These are phyloP conservation scores for Solanum chacoense DNA, from an alignment of 305 asterid species.

Conservation along the genomic window DNA sequence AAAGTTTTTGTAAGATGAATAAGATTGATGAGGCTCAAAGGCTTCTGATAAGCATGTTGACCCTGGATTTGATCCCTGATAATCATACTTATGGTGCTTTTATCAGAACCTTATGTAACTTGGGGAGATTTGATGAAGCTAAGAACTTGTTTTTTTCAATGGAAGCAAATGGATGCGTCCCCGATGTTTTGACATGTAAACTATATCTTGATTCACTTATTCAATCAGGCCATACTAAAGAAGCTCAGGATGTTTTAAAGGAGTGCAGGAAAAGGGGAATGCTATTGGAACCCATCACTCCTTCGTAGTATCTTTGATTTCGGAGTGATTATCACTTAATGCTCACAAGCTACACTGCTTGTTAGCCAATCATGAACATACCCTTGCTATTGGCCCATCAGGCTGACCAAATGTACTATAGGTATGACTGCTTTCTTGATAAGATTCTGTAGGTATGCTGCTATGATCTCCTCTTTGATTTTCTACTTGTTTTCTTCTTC, in stretches of 20 bases:
- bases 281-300: conserved; percentile 25
- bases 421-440: not conserved
- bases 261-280: conserved; percentile 44
- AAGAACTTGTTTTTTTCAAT: conserved; percentile 50
- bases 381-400: not conserved
- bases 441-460: not conserved
- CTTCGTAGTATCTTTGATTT: conserved; percentile 9
- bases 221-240: conserved; percentile 40
- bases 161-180: conserved; percentile 64
- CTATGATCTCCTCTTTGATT: not conserved
- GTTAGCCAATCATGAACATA: not conserved
- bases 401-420: not conserved
- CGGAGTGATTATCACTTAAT: conserved; percentile 13
- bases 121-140: conserved; percentile 58
- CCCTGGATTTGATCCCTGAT: conserved; percentile 53
- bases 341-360: not conserved
- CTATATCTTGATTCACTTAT: conserved; percentile 38
- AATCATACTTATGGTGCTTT: conserved; percentile 61
- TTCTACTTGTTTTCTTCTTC: not conserved
- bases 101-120: conserved; percentile 52
- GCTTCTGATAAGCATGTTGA: conserved; percentile 57
- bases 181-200: conserved; percentile 55
- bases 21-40: conserved; percentile 63
- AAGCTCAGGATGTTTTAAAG: conserved; percentile 47
- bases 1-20: conserved; percentile 42